Conservation (phyloP, 768 basidiomycete genomes). For the Hygrocybe coccinea region DNA sequence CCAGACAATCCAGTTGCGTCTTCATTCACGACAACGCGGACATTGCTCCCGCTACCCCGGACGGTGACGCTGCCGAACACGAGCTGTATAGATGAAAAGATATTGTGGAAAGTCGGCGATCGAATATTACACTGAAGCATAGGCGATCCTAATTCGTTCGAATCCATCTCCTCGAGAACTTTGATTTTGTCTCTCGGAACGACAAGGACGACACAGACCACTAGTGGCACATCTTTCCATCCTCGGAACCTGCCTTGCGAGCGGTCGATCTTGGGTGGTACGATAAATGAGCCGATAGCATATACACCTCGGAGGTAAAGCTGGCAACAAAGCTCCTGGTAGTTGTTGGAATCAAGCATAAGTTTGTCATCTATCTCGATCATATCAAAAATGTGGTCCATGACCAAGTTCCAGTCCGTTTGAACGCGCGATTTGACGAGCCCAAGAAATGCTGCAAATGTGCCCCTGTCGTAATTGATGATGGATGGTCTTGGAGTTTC, state of each 20-base stretch:
- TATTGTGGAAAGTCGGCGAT: conserved; percentile 15
- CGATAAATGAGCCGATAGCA: conserved; percentile 1
- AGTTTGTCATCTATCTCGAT: conserved; percentile 20
- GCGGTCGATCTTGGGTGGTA: neutral
- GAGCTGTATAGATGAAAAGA: conserved; percentile 25
- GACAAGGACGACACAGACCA: conserved; percentile 34
- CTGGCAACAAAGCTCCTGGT: conserved; percentile 38
- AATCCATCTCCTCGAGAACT: conserved; percentile 24
- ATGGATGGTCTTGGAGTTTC: conserved; percentile 6
- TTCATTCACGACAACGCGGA: conserved; percentile 17
- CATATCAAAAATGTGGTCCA: conserved; percentile 26
- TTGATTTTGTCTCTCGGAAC: conserved; percentile 32
- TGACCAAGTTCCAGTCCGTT: conserved; percentile 25
- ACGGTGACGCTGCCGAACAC: conserved; percentile 19
- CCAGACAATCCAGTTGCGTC: conserved; percentile 23
- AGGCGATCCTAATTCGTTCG: conserved; percentile 18
- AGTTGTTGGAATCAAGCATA: conserved; percentile 28
- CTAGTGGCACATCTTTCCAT: conserved; percentile 33
- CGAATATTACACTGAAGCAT: conserved; percentile 21
- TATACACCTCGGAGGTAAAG: conserved; percentile 31
- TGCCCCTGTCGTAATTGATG: conserved; percentile 31
- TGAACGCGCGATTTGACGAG: conserved; percentile 20
- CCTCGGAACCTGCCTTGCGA: conserved; percentile 22
- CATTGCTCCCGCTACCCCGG: conserved; percentile 14
- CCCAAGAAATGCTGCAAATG: conserved; percentile 30